Evolutionary conservation across 495 filamentous ascomycete species (phyloP), one percentile per base, ranked within the genome.

Genomic region (Corynascus novoguineensis): DNA sequence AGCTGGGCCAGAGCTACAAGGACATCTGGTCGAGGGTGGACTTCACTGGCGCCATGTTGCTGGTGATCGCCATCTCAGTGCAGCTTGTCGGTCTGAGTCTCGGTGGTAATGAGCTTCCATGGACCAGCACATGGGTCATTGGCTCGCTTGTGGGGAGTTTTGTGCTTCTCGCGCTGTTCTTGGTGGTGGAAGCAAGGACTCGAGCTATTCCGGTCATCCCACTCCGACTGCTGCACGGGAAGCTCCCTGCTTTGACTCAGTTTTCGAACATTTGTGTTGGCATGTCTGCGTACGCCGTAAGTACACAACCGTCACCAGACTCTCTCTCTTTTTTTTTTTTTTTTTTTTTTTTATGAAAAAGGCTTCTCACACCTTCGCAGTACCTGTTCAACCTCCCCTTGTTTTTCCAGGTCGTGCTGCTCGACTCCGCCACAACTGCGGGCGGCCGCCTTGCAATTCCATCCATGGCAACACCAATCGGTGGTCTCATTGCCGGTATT

Each of bases 331-430:
- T n/a, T n/a, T n/a, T n/a, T n/a, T n/a, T n/a, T n/a, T n/a, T n/a
- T n/a, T n/a, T n/a, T n/a, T n/a, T n/a, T n/a, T n/a, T n/a, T n/a
- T n/a, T n/a, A n/a, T n/a, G n/a, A n/a, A n/a, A n/a, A n/a, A n/a
- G n/a, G 37, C 5, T 27, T 41, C 53, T 60, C 40, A 63, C 32
- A 21, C 6, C 5, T 15, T n/a, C 4, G 14, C 50, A 86, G 83
- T 86, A 83, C 57, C 78, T 87, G 41, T 87, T 87, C 63, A 81
- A 78, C 10, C 76, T 86, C 2, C 83, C 84, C 4, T 67, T 87
- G 14, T 81, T 84, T 51, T 86, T 86, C 64, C 83, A 86, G 59
- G 77, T 84, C 1, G 77, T 86, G 11, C 69, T 85, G 12, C 71
- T 81, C 2, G 84, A 87, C 32, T 82, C 80, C 5, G 78, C 84